Base-by-base conservation (phyloP, 208 protist genomes). In the Herpetomonas tarakana region DNA sequence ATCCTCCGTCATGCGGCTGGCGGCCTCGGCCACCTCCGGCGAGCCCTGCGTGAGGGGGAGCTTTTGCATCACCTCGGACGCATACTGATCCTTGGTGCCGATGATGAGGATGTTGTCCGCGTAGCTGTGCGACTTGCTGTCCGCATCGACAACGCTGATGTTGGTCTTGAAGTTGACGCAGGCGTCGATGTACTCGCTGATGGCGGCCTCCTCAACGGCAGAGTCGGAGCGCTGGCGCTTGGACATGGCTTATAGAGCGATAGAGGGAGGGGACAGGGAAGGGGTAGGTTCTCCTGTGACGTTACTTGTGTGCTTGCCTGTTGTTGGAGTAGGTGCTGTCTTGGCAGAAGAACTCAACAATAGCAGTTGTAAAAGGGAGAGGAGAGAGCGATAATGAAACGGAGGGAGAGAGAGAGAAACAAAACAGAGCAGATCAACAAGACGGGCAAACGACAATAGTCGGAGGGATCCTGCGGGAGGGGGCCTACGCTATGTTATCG, bases 91-190 rank as follows among this genome's bases (percentile, higher is more conserved):
- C 18, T 53, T 53, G 24, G 76, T 72, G 52, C 83, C 83, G 25
- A 91, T 64, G n/a, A 91, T 68, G 30, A 91, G 59, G 18, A 71
- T 76, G 58, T 74, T 62, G 12, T 65, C 1, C 11, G 76, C 69
- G 45, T n/a, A n/a, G n/a, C n/a, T n/a, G n/a, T n/a, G n/a, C n/a
- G n/a, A n/a, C n/a, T n/a, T n/a, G n/a, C n/a, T n/a, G n/a, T n/a
- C n/a, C n/a, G n/a, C n/a, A n/a, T 87, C 77, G 22, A 73, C 82
- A 65, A 88, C 81, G 31, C 22, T 41, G 28, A 91, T 60, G 50
- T 80, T 91, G 27, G 71, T 76, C 56, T 60, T 80, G 72, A 85
- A 88, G 12, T 68, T 46, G 19, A 75, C 54, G 65, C 74, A 83
- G 1, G 80, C 65, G 29, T 55, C 50, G 21, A 91, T 69, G 65